Base-by-base conservation (phyloP, 108 stramenopile species). In the Schizochytrium sp. region DNA sequence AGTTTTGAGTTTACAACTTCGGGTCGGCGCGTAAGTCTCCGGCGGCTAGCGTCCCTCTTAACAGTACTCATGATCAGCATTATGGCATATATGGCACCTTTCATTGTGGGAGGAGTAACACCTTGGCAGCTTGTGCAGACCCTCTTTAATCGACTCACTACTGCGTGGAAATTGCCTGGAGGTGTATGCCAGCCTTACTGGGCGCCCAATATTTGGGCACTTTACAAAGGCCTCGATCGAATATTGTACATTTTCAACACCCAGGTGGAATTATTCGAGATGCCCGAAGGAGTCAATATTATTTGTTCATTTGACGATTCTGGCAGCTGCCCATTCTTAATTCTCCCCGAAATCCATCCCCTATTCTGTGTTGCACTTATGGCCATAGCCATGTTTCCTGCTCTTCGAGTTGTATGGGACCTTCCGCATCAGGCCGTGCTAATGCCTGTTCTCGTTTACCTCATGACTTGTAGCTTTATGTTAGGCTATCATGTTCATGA, bases 161-260 rank as follows among this genome's bases (percentile, higher is more conserved):
- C 76, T 5, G 8, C 76, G 64, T 69, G 64, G 64, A 44, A 38
- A 15, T 15, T 69, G 5, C 76, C 8, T 0, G 50, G 47, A 38
- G 76, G 76, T 28, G 47, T 83, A 42, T 83, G 76, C 3, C 76
- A 53, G 50, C 0, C 76, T 2, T 83, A 83, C 47, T 83, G 76
- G 76, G 76, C 76, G 28, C 76, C 76, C 0, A 83, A 83, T 55
- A 40, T 83, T 13, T 83, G 76, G 76, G 76, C 76, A 5, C 76
- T 83, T 5, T 83, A 83, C 53, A 55, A 49, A 38, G 76, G 47
- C 15, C 76, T 83, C 8, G 76, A 83, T 3, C 47, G 53, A 5
- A 10, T 83, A 53, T 42, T 83, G 5, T 69, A 13, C 15, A 38
- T n/a, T n/a, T 47, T 42, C 17, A 83, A 55, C 50, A 13, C 40